Conservation (phyloP, 2,329 filamentous ascomycete genomes). For the Arthroderma sp. region DNA sequence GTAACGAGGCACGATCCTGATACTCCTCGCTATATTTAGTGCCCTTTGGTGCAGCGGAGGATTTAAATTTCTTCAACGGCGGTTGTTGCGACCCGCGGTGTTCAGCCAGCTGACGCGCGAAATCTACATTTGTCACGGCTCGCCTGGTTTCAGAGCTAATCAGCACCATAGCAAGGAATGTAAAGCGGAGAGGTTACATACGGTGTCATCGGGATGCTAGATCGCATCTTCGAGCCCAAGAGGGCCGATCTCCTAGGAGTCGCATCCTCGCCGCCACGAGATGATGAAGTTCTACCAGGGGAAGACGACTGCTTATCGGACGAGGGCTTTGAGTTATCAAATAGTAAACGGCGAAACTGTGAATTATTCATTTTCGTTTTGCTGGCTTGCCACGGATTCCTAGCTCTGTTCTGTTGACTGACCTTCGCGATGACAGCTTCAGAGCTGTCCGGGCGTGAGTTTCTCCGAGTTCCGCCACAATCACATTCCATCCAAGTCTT, state of each 20-base stretch:
- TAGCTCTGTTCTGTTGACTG: neutral
- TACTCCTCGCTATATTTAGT: constrained; percentile 69
- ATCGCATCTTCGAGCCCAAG: constrained; percentile 63
- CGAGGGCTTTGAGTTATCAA: constrained; percentile 36
- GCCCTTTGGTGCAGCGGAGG: constrained; percentile 65
- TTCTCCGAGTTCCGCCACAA: no score
- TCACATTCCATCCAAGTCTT: no score
- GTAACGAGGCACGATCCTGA: constrained; percentile 60
- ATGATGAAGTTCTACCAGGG: constrained; percentile 7
- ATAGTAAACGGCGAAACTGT: constrained; percentile 73
- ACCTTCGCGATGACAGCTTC: no score
- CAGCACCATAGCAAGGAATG: constrained; percentile 1
- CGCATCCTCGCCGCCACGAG: constrained; percentile 24
- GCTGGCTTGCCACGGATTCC: neutral
- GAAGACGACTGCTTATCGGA: constrained; percentile 19
- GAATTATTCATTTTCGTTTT: constrained; percentile 69
- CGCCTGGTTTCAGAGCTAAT: constrained; percentile 36
- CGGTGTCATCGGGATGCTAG: constrained; percentile 91
- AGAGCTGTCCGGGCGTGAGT: no score
- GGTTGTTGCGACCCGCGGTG: constrained; percentile 42
- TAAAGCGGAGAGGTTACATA: constrained; percentile 31
- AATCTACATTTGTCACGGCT: constrained; percentile 54
- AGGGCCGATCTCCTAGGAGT: constrained; percentile 39
- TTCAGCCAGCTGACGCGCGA: constrained; percentile 73
- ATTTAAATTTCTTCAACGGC: constrained; percentile 59